Evolutionary conservation across 495 filamentous ascomycete genomes (phyloP).

Genomic region (Aspergillus baeticus): DNA sequence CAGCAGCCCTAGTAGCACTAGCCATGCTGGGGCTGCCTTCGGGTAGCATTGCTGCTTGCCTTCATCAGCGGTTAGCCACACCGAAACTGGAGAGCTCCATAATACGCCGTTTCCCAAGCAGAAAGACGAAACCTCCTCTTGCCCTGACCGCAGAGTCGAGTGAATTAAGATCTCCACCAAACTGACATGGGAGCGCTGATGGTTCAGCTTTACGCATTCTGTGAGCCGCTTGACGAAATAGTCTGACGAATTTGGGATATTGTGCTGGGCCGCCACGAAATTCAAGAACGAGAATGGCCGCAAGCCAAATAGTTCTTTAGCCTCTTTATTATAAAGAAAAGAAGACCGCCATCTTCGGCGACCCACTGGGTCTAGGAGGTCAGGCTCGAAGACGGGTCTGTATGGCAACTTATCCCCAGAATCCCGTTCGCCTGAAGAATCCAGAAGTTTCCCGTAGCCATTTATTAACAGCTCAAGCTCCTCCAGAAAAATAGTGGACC

Average conservation of each 20-base stretch:
- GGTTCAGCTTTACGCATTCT: not conserved
- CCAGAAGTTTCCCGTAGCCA: not conserved
- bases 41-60: not conserved
- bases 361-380: too few relatives aligned
- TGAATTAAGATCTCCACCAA: not conserved
- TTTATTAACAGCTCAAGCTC: not conserved
- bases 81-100: too few relatives aligned
- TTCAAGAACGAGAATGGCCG: not conserved
- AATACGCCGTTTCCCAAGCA: not conserved
- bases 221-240: not conserved
- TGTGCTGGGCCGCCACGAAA: not conserved
- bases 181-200: not conserved
- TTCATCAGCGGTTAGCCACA: not conserved
- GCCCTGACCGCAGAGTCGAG: not conserved
- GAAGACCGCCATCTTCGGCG: too few relatives aligned
- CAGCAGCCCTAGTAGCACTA: not conserved
- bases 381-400: too few relatives aligned
- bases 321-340: too few relatives aligned
- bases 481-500: not conserved
- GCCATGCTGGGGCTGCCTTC: not conserved
- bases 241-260: not conserved
- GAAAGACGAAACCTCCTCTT: not conserved
- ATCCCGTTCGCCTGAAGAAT: not conserved
- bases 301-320: not conserved
- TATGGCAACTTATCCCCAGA: too few relatives aligned